These are phyloP conservation scores for Neurospora sp. DNA, from an alignment of 495 filamentous ascomycete genomes.

Conservation along the genomic window DNA sequence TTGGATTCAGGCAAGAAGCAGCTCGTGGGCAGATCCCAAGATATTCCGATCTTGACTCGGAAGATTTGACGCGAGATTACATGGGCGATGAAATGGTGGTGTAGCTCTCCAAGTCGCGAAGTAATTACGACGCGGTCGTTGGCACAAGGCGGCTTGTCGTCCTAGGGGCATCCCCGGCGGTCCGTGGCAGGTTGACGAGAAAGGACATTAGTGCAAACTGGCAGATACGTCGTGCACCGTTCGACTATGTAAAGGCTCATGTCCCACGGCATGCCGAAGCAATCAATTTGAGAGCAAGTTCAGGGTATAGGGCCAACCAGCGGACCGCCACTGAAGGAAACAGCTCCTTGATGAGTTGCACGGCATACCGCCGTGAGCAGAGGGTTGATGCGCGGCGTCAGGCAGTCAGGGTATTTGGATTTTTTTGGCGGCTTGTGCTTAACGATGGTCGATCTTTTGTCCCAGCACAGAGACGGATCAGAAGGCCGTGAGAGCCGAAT, in stretches of 20 bases:
- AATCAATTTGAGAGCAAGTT: constrained; percentile 10
- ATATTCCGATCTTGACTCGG: neutral
- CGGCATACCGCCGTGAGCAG: neutral
- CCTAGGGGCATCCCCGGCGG: constrained; percentile 5
- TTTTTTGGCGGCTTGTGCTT: neutral
- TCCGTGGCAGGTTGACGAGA: constrained; percentile 16
- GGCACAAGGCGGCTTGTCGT: constrained; percentile 8
- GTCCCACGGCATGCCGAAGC: constrained; percentile 13
- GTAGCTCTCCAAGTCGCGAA: neutral
- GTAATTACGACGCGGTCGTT: constrained; percentile 6
- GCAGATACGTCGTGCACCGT: neutral
- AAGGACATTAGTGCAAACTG: constrained; percentile 8
- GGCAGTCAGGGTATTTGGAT: neutral
- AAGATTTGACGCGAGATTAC: neutral
- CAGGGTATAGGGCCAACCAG: neutral
- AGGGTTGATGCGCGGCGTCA: neutral
- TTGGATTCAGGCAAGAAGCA: neutral
- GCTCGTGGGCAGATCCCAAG: neutral
- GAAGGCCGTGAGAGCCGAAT: neutral
- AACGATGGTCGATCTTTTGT: neutral
- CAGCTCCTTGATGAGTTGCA: neutral
- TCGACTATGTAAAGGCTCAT: constrained; percentile 6
- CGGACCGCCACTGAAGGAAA: neutral
- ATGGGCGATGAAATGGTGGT: neutral
- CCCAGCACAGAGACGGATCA: neutral